Percentiles rank a stretch among this genome's conserved stretches.
These are phyloP conservation scores for Fusarium nisikadoi DNA, from an alignment of 2,329 filamentous ascomycete genomes.

Conservation along the genomic window DNA sequence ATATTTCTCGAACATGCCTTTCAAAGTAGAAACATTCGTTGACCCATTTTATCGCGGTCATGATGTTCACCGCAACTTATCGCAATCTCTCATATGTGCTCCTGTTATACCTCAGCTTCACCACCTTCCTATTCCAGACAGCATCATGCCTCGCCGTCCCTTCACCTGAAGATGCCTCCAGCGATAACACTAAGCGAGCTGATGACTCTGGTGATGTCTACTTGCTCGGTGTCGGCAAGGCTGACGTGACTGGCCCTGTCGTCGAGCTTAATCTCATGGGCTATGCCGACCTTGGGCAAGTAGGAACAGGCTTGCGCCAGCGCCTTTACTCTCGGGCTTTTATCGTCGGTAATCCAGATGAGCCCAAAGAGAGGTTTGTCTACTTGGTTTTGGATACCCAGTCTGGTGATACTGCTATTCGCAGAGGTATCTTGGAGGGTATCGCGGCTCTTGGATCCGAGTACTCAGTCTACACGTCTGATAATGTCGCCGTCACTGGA, in stretches of 20 bases:
- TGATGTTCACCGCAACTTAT: not conserved
- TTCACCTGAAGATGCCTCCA: rapidly evolving
- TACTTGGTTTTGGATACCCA: not conserved
- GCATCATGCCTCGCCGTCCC: not conserved
- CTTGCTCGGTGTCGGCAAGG: constrained; percentile 6
- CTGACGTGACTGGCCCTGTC: constrained; percentile 6
- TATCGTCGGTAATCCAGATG: not conserved
- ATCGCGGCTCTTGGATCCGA: not conserved
- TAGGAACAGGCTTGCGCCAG: constrained; percentile 5
- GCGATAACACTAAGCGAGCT: not conserved
- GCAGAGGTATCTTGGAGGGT: not conserved
- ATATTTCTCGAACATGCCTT: rapidly evolving
- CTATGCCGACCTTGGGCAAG: not conserved
- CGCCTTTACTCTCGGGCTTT: constrained; percentile 1
- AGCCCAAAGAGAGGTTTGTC: not conserved
- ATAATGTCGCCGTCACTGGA: constrained; percentile 4
- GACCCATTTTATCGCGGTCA: not conserved
- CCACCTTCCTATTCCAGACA: not conserved
- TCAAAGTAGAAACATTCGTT: not conserved
- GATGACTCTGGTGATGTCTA: not conserved
- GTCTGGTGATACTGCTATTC: constrained; percentile 4
- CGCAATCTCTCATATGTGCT: not conserved
- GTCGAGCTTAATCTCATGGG: constrained; percentile 20
- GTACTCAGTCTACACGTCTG: not conserved
- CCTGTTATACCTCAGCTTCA: not conserved